A percentile compares a stretch with the other conserved stretches of the same genome.
These are phyloP conservation scores for Phoma sp. DNA, from an alignment of 2,329 filamentous ascomycete species.

Conservation along the genomic window DNA sequence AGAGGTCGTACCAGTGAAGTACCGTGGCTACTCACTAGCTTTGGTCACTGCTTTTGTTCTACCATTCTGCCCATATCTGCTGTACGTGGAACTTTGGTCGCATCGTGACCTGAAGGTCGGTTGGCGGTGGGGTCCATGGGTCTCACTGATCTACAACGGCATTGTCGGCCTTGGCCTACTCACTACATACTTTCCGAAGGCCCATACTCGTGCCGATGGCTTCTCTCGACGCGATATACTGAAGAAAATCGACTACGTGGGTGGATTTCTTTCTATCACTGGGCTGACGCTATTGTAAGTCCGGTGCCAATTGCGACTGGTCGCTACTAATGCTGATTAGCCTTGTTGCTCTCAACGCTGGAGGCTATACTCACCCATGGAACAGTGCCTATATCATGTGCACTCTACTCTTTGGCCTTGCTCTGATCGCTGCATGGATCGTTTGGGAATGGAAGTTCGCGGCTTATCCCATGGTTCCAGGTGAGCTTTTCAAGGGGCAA, in stretches of 20 bases:
- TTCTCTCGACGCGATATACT: slow-evolving; percentile 38
- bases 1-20: slow-evolving; percentile 42
- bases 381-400: slow-evolving; percentile 46
- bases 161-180: slow-evolving; percentile 38
- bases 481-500: slow-evolving; percentile 42
- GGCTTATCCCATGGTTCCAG: slow-evolving; percentile 48
- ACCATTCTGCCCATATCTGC: slow-evolving; percentile 43
- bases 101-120: slow-evolving; percentile 29
- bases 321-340: slow-evolving; percentile 14
- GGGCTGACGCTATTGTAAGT: slow-evolving; percentile 43
- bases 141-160: slow-evolving; percentile 40
- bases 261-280: slow-evolving; percentile 38
- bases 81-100: slow-evolving; percentile 41
- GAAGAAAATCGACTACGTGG: slow-evolving; percentile 42
- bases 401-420: slow-evolving; percentile 45
- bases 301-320: background rate
- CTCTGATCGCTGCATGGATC: slow-evolving; percentile 42
- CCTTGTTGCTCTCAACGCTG: slow-evolving; percentile 50
- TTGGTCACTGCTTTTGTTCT: slow-evolving; percentile 43
- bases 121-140: slow-evolving; percentile 48
- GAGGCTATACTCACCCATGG: slow-evolving; percentile 50
- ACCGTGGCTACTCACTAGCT: slow-evolving; percentile 43
- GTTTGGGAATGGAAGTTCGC: slow-evolving; percentile 49
- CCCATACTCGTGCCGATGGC: slow-evolving; percentile 41
- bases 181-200: slow-evolving; percentile 41